Evolutionary conservation across 2,329 filamentous ascomycete genomes (phyloP).

Genomic region (Pseudonectria foliicola): DNA sequence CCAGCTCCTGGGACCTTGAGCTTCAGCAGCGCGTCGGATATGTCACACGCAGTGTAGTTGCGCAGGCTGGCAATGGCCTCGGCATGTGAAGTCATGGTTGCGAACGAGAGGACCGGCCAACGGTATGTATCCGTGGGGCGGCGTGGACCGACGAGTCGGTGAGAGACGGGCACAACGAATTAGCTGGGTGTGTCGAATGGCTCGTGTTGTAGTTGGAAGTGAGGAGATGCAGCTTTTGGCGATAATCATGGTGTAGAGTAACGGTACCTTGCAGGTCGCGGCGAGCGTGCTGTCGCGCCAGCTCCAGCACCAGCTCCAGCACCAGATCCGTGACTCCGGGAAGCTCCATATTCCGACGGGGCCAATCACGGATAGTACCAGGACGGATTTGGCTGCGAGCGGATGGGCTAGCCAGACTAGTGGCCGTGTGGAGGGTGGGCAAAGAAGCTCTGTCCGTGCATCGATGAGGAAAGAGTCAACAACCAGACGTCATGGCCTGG

Average conservation of each 20-base stretch:
- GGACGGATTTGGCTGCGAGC: slow-evolving; percentile 14
- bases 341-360: slow-evolving; percentile 18
- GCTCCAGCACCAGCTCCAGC: too few relatives aligned
- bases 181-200: too few relatives aligned
- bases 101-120: slow-evolving; percentile 5
- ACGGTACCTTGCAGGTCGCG: too few relatives aligned
- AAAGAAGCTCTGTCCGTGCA: background rate
- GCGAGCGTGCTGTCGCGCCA: too few relatives aligned
- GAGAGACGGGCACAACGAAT: too few relatives aligned
- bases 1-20: slow-evolving; percentile 60
- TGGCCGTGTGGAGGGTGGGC: background rate
- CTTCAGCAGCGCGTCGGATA: slow-evolving; percentile 67
- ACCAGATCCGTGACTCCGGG: slow-evolving; percentile 20
- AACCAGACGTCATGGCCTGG: slow-evolving; percentile 7
- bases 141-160: too few relatives aligned
- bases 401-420: slow-evolving; percentile 8
- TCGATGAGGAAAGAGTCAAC: slow-evolving; percentile 9
- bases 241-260: too few relatives aligned
- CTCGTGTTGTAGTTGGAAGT: too few relatives aligned
- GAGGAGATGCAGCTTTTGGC: too few relatives aligned
- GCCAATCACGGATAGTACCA: slow-evolving; percentile 23
- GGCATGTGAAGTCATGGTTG: slow-evolving; percentile 15
- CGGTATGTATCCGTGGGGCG: too few relatives aligned
- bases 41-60: slow-evolving; percentile 45
- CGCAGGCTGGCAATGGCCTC: slow-evolving; percentile 23